These are phyloP conservation scores for Yamadazyma sp. DNA, from an alignment of 805 yeast species.

Conservation along the genomic window DNA sequence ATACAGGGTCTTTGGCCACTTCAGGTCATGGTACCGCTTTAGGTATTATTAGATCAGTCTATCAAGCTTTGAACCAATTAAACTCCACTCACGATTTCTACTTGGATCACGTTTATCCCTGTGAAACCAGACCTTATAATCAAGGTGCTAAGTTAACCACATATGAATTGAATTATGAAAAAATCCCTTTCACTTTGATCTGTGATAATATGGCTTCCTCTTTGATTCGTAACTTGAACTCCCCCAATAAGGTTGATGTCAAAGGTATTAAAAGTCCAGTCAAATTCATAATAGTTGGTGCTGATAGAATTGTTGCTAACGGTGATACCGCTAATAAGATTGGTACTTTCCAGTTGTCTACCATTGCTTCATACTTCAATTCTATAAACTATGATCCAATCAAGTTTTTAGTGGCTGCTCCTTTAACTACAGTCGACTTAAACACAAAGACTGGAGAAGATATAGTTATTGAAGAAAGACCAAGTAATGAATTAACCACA, in stretches of 20 bases:
- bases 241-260: conserved; percentile 17
- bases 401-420: conserved; percentile 92
- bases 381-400: conserved; percentile 27
- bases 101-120: conserved; percentile 73
- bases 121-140: conserved; percentile 95
- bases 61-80: conserved; percentile 39
- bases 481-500: conserved; percentile 71
- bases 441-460: conserved; percentile 63
- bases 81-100: conserved; percentile 35
- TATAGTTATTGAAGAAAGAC: conserved; percentile 86
- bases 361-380: conserved; percentile 54
- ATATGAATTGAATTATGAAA: conserved; percentile 80
- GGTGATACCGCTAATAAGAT: conserved; percentile 97
- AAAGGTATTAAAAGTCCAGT: conserved; percentile 48
- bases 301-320: conserved; percentile 87
- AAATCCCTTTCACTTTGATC: conserved; percentile 82
- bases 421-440: conserved; percentile 84
- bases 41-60: conserved; percentile 79
- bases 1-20: conserved; percentile 95
- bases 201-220: conserved; percentile 92
- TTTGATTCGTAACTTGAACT: conserved; percentile 47
- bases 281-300: conserved; percentile 87
- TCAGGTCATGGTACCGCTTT: conserved; percentile 97
- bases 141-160: conserved; percentile 95
- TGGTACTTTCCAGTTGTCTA: conserved; percentile 88